A percentile compares a stretch with the other conserved stretches of the same genome.
Conservation (phyloP, 306 rosid genomes). For the Crotalaria pallida region DNA sequence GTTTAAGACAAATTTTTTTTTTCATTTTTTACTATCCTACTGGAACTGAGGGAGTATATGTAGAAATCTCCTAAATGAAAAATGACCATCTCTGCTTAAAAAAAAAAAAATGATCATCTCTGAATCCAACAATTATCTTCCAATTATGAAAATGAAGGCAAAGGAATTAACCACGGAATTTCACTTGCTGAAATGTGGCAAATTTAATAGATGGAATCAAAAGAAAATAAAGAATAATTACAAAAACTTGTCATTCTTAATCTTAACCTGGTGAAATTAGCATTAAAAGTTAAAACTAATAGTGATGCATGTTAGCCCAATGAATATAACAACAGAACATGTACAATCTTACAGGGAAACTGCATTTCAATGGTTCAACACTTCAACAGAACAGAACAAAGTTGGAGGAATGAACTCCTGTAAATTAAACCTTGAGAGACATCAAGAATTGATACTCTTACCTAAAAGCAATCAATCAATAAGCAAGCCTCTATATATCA, state of each 20-base stretch:
- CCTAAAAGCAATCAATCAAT: background rate
- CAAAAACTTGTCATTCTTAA: background rate
- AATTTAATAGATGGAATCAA: background rate
- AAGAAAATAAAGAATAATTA: background rate
- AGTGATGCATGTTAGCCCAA: background rate
- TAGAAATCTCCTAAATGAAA: too few relatives aligned
- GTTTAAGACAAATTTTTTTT: too few relatives aligned
- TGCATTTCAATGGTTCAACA: background rate
- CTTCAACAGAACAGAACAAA: background rate
- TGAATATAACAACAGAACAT: conserved; percentile 16
- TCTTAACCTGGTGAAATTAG: background rate
- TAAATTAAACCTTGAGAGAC: conserved; percentile 7
- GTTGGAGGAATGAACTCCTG: background rate
- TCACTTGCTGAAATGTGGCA: background rate
- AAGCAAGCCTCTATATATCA: conserved; percentile 14
- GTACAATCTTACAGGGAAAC: background rate
- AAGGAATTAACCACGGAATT: background rate
- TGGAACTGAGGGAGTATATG: too few relatives aligned
- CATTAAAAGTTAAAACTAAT: background rate
- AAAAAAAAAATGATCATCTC: too few relatives aligned
- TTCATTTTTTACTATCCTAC: too few relatives aligned
- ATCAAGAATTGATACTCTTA: background rate
- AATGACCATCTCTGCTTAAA: too few relatives aligned
- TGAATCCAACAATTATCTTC: too few relatives aligned
- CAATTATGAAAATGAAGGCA: background rate